Evolutionary conservation across 495 filamentous ascomycete species (phyloP).

Genomic region (Annulohypoxylon moriforme): DNA sequence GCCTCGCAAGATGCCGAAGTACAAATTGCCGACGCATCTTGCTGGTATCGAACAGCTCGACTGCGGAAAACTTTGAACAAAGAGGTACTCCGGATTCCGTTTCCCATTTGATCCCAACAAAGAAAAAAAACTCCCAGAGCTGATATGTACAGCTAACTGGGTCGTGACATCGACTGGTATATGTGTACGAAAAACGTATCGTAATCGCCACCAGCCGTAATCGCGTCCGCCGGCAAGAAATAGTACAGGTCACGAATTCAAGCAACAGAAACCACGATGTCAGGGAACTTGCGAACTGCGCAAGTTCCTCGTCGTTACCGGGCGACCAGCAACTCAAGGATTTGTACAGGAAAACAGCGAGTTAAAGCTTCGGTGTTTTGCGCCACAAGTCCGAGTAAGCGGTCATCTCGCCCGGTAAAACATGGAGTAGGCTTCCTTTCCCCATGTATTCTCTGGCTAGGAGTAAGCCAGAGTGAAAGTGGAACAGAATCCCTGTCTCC

Average conservation of each 20-base stretch:
- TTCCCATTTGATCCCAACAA: slow-evolving; percentile 33
- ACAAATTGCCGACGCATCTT: slow-evolving; percentile 25
- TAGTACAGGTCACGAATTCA: slow-evolving; percentile 5
- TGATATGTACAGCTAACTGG: slow-evolving; percentile 11
- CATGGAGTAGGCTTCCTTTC: slow-evolving; percentile 14
- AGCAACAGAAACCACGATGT: slow-evolving; percentile 12
- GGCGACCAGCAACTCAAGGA: slow-evolving; percentile 17
- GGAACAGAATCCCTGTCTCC: slow-evolving; percentile 10
- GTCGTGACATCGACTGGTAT: slow-evolving; percentile 19
- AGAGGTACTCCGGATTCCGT: slow-evolving; percentile 31
- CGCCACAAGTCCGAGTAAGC: slow-evolving; percentile 11
- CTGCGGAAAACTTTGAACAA: slow-evolving; percentile 39
- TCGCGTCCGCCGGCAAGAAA: slow-evolving; percentile 10
- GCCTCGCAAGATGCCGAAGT: slow-evolving; percentile 31
- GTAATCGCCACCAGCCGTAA: slow-evolving; percentile 2
- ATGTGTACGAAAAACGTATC: slow-evolving; percentile 12
- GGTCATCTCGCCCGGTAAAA: slow-evolving; percentile 13
- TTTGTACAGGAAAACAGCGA: slow-evolving; percentile 22
- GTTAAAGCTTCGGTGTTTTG: slow-evolving; percentile 30
- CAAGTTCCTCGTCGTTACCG: slow-evolving; percentile 13
- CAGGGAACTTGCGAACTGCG: slow-evolving; percentile 20
- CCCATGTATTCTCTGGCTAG: slow-evolving; percentile 10
- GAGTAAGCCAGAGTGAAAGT: background rate
- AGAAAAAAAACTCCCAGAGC: slow-evolving; percentile 32
- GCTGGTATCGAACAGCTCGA: slow-evolving; percentile 39